phyloP scores from a whole-genome alignment of 2,329 filamentous ascomycete species.

The Aplosporella prunicola region DNA sequence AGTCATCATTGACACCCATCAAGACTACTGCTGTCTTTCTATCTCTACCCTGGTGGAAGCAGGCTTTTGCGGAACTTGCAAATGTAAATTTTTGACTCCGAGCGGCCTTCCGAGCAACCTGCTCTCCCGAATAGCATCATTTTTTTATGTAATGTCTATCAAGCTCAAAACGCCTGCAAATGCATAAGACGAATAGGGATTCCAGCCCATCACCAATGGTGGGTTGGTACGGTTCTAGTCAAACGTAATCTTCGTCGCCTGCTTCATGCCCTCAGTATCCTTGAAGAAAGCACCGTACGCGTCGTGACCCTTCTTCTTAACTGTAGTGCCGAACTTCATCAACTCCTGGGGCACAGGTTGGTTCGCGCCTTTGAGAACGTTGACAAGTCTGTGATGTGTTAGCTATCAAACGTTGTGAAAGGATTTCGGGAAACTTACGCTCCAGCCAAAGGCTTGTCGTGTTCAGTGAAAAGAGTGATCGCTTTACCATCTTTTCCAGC shows the following conservation, averaged over 20 bases:
- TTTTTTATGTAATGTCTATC: too few species aligned
- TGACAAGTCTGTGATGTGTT: slow-evolving; percentile 59
- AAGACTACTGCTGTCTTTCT: too few species aligned
- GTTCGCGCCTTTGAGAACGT: slow-evolving; percentile 86
- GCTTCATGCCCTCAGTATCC: slow-evolving; percentile 73
- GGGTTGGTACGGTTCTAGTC: too few species aligned
- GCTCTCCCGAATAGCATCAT: too few species aligned
- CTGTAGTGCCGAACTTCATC: slow-evolving; percentile 91
- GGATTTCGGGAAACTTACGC: slow-evolving; percentile 56
- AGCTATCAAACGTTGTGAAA: slow-evolving; percentile 13
- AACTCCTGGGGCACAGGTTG: slow-evolving; percentile 84
- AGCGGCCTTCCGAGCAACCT: too few species aligned
- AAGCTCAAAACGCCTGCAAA: too few species aligned
- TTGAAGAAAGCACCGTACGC: slow-evolving; percentile 95
- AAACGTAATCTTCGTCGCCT: slow-evolving; percentile 87
- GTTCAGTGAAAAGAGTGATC: slow-evolving; percentile 89
- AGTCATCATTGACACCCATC: too few species aligned
- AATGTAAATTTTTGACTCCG: too few species aligned
- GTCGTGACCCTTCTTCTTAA: slow-evolving; percentile 97
- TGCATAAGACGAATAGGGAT: too few species aligned
- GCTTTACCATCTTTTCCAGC: slow-evolving; percentile 83
- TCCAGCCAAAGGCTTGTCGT: slow-evolving; percentile 86
- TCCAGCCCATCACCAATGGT: too few species aligned
- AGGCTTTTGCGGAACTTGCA: too few species aligned
- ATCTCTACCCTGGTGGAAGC: too few species aligned